phyloP scores from a whole-genome alignment of 1,284 basidiomycete genomes.

The Malassezia caprae region DNA sequence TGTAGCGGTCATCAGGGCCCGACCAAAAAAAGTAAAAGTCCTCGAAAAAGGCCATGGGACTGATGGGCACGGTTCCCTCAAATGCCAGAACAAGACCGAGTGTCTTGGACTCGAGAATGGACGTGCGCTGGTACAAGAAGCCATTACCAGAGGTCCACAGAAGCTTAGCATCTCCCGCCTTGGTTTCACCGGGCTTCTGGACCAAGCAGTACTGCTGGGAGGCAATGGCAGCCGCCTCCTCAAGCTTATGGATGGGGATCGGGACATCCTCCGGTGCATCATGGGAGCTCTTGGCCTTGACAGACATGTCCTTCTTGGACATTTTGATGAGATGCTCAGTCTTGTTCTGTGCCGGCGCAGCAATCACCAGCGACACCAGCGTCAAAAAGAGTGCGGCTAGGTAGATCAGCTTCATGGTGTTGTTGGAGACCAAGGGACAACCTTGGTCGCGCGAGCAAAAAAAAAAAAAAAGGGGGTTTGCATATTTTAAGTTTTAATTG shows the following conservation, averaged over 20 bases:
- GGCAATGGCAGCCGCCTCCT: neutral
- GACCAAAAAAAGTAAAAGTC: conserved; percentile 20
- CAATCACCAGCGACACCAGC: neutral
- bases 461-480: too few relatives aligned
- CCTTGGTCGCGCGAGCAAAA: too few relatives aligned
- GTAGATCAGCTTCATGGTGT: neutral
- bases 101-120: conserved; percentile 24
- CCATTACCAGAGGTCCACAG: conserved; percentile 27
- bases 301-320: neutral
- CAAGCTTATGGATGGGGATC: neutral
- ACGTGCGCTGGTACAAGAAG: conserved; percentile 17
- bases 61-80: conserved; percentile 26
- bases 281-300: neutral
- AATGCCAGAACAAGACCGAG: conserved; percentile 28
- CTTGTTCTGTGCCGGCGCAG: neutral
- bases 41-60: conserved; percentile 22
- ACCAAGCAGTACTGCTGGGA: neutral
- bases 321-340: neutral
- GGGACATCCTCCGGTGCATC: neutral
- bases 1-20: neutral
- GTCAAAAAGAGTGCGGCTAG: neutral
- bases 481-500: too few relatives aligned
- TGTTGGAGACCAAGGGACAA: too few relatives aligned
- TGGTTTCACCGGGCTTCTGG: neutral
- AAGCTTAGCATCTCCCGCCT: conserved; percentile 24